phyloP scores from a whole-genome alignment of 352 stramenopile genomes.

The Phytophthora nicotianae region DNA sequence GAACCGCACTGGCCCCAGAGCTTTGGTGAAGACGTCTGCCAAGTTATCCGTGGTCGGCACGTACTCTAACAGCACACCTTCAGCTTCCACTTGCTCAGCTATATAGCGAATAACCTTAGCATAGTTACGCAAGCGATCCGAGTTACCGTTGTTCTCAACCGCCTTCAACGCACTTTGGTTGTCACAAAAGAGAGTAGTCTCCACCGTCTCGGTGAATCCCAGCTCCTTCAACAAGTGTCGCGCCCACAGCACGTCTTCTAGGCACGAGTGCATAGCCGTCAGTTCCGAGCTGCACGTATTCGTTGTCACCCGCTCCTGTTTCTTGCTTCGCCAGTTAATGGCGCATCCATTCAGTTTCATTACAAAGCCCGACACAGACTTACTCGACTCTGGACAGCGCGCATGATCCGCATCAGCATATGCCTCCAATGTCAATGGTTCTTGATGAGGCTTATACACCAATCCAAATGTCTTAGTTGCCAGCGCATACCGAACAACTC shows the following conservation, averaged over 20 bases:
- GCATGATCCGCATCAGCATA: not conserved
- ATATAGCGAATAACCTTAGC: constrained; percentile 2
- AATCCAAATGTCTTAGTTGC: not conserved
- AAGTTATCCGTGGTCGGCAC: not conserved
- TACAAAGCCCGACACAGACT: not conserved
- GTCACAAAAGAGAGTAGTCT: constrained; percentile 12
- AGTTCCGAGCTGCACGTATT: constrained; percentile 1
- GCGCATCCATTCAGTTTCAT: not conserved
- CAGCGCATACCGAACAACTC: not conserved
- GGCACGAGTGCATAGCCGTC: not conserved
- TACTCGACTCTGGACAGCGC: not conserved
- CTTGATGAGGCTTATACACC: not conserved
- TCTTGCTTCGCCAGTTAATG: not conserved
- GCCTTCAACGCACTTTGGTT: constrained; percentile 10
- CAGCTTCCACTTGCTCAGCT: not conserved
- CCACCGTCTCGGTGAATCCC: not conserved
- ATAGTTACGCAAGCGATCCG: constrained; percentile 6
- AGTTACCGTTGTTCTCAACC: constrained; percentile 14
- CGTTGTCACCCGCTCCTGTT: not conserved
- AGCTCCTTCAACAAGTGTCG: constrained; percentile 3
- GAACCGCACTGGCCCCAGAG: not conserved
- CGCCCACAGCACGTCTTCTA: not conserved
- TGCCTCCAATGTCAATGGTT: not conserved
- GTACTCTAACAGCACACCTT: not conserved
- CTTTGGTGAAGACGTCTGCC: not conserved